A percentile compares a stretch with the other conserved stretches of the same genome.
These are phyloP conservation scores for Nepenthes alata DNA, from an alignment of 179 eudicot species.

Conservation along the genomic window DNA sequence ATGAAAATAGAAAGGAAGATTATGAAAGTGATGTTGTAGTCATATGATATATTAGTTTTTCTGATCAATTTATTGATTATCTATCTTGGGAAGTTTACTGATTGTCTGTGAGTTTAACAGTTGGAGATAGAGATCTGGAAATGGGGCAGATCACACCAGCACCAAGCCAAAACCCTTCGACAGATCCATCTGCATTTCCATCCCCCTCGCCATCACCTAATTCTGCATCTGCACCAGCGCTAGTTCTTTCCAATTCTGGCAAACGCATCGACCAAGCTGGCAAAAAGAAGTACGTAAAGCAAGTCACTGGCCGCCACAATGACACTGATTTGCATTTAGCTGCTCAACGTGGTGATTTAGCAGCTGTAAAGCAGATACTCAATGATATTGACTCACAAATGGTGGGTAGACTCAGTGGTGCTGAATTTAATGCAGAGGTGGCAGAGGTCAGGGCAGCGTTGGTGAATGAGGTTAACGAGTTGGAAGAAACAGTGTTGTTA, in stretches of 20 bases:
- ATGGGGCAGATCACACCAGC: slow-evolving; percentile 19
- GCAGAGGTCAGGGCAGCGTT: slow-evolving; percentile 51
- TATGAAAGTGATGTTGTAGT: too few relatives aligned
- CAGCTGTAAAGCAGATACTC: slow-evolving; percentile 49
- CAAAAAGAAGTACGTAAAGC: slow-evolving; percentile 62
- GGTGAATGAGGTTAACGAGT: slow-evolving; percentile 63
- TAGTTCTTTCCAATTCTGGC: slow-evolving; percentile 49
- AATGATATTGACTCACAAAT: slow-evolving; percentile 52
- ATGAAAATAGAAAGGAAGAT: too few relatives aligned
- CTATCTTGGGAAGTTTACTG: too few relatives aligned
- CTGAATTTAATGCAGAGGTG: slow-evolving; percentile 59
- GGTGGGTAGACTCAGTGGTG: slow-evolving; percentile 38
- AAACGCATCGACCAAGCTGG: slow-evolving; percentile 53
- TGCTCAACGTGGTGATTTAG: slow-evolving; percentile 60
- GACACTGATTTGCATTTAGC: slow-evolving; percentile 69
- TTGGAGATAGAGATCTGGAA: slow-evolving; percentile 17
- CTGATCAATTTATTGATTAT: too few relatives aligned
- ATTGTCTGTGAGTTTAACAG: slow-evolving; percentile 9
- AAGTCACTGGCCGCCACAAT: slow-evolving; percentile 66
- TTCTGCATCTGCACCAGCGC: slow-evolving; percentile 24
- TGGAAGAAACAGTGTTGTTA: slow-evolving; percentile 62
- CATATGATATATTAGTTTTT: too few relatives aligned
- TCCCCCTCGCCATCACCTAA: slow-evolving; percentile 32
- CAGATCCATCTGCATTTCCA: not conserved
- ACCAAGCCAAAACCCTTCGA: slow-evolving; percentile 11